These are phyloP conservation scores for Aureobasidium sp. DNA, from an alignment of 2,329 filamentous ascomycete species.

Conservation along the genomic window DNA sequence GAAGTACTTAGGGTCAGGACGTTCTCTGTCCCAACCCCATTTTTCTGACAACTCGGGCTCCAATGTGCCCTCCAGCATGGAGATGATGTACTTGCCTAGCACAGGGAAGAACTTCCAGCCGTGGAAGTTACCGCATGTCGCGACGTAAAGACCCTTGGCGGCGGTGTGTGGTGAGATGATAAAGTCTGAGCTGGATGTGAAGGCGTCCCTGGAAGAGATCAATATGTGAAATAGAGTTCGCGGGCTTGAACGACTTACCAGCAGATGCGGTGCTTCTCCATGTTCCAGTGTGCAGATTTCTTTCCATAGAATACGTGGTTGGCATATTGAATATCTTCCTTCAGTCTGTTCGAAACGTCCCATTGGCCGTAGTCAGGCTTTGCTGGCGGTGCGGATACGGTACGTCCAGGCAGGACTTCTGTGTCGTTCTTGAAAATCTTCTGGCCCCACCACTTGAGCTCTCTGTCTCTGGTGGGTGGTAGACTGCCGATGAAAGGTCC, in stretches of 20 bases:
- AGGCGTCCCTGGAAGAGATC: slow-evolving; percentile 47
- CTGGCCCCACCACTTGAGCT: slow-evolving; percentile 54
- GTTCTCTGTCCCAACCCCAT: slow-evolving; percentile 53
- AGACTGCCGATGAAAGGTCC: slow-evolving; percentile 51
- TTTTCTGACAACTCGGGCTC: slow-evolving; percentile 35
- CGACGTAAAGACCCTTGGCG: slow-evolving; percentile 33
- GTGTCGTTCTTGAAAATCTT: slow-evolving; percentile 50
- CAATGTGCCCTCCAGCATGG: slow-evolving; percentile 31
- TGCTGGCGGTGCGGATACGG: slow-evolving; percentile 49
- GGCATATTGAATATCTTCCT: slow-evolving; percentile 50
- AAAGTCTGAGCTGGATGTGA: slow-evolving; percentile 49
- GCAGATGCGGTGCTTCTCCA: slow-evolving; percentile 56
- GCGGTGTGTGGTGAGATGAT: slow-evolving; percentile 38
- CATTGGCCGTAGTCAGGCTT: slow-evolving; percentile 53
- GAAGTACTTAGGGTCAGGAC: slow-evolving; percentile 44
- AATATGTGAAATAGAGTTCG: slow-evolving; percentile 8
- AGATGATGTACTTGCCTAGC: slow-evolving; percentile 26
- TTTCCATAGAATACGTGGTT: slow-evolving; percentile 52
- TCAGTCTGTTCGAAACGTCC: slow-evolving; percentile 47
- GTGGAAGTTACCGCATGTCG: slow-evolving; percentile 36
- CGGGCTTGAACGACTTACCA: slow-evolving; percentile 42
- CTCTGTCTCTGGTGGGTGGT: slow-evolving; percentile 39
- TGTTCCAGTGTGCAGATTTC: slow-evolving; percentile 46
- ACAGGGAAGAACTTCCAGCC: slow-evolving; percentile 31
- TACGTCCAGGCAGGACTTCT: slow-evolving; percentile 44